Conservation (phyloP, 192 early-diverging fungal genomes). For the Linnemannia zychae region DNA sequence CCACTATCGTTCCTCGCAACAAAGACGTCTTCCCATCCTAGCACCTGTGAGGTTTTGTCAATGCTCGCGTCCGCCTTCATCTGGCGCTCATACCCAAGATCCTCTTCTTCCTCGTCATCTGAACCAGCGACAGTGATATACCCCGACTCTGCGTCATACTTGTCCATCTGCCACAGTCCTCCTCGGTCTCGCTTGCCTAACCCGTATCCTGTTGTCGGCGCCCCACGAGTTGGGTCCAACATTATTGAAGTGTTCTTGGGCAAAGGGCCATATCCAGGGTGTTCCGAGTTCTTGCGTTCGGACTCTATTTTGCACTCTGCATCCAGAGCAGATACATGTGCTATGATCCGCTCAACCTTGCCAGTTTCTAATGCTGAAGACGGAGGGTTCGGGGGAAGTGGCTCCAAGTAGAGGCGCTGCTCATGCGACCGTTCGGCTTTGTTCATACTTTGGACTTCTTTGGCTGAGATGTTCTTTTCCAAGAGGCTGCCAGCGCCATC, state of each 20-base stretch:
- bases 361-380: not conserved
- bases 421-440: slow-evolving; percentile 20
- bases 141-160: slow-evolving; percentile 6
- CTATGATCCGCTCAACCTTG: not conserved
- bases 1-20: not conserved
- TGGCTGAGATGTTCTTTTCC: not conserved
- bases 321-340: not conserved
- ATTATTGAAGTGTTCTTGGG: slow-evolving; percentile 33
- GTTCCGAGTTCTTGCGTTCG: not conserved
- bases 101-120: slow-evolving; percentile 48
- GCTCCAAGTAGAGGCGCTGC: slow-evolving; percentile 20
- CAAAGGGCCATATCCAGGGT: slow-evolving; percentile 42
- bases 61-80: slow-evolving; percentile 28
- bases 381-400: not conserved
- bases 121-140: slow-evolving; percentile 48
- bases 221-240: slow-evolving; percentile 14
- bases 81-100: slow-evolving; percentile 31
- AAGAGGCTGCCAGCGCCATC: not conserved
- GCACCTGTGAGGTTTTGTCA: not conserved
- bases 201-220: slow-evolving; percentile 28
- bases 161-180: slow-evolving; percentile 34
- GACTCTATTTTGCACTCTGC: not conserved
- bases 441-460: slow-evolving; percentile 28
- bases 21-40: not conserved
- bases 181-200: slow-evolving; percentile 38